Conservation (phyloP, 306 rosid genomes). For the Begonia loranthoides region DNA sequence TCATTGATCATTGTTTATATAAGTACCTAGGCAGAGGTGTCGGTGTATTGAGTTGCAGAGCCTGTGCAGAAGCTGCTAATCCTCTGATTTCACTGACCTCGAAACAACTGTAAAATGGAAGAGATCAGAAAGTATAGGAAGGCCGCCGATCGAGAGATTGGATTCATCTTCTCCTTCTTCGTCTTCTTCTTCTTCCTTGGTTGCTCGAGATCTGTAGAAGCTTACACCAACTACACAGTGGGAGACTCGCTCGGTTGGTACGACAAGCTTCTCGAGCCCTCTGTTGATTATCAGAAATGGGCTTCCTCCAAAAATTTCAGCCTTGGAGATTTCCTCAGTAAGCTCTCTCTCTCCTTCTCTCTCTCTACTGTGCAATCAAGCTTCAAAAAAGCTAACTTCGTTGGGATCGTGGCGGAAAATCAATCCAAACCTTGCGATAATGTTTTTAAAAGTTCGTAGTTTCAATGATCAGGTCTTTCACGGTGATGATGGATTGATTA, state of each 20-base stretch:
- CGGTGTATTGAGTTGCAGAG: no score
- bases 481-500: no score
- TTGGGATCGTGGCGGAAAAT: conserved; percentile 1
- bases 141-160: background rate
- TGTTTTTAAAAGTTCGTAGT: no score
- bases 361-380: background rate
- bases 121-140: background rate
- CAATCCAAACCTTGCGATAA: no score
- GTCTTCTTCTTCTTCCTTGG: conserved; percentile 1
- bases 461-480: no score
- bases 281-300: conserved; percentile 67
- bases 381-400: background rate
- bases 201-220: conserved; percentile 30
- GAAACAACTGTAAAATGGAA: background rate
- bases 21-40: no score
- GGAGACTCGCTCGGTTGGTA: conserved; percentile 91
- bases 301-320: conserved; percentile 40
- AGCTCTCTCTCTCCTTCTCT: conserved; percentile 9
- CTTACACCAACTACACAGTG: conserved; percentile 79
- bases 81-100: background rate
- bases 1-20: no score
- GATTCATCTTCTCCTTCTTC: conserved; percentile 1
- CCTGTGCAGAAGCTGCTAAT: no score
- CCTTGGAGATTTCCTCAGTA: conserved; percentile 90
- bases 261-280: conserved; percentile 40